Percentiles rank a stretch among this genome's conserved stretches.
Evolutionary conservation across 768 basidiomycete genomes (phyloP).

Genomic region (Favolaschia claudopus): DNA sequence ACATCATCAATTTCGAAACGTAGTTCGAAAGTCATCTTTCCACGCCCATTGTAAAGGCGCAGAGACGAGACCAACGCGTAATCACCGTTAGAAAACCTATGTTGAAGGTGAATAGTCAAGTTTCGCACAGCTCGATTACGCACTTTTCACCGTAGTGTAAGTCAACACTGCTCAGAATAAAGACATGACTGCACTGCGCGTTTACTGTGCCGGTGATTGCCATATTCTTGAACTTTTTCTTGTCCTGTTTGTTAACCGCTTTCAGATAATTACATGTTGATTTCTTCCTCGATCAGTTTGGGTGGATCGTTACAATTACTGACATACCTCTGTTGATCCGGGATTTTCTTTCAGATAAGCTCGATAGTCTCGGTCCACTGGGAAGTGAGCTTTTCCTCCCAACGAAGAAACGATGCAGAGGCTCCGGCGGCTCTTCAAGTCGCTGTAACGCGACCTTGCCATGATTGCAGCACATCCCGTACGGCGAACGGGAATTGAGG

Average conservation of each 20-base stretch:
- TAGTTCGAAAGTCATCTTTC: background rate
- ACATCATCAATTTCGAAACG: background rate
- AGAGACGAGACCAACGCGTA: constrained; percentile 5
- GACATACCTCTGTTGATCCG: constrained; percentile 15
- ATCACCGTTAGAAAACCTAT: constrained; percentile 26
- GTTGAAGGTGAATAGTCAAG: background rate
- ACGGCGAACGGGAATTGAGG: too few relatives aligned
- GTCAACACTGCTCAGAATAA: constrained; percentile 24
- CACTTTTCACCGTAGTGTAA: constrained; percentile 29
- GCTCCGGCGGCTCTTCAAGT: too few relatives aligned
- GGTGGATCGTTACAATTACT: too few relatives aligned
- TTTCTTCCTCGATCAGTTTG: too few relatives aligned
- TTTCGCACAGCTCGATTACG: background rate
- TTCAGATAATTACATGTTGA: constrained; percentile 31
- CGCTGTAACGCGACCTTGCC: too few relatives aligned
- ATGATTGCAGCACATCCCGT: too few relatives aligned
- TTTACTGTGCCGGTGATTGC: constrained; percentile 30
- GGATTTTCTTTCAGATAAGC: constrained; percentile 20
- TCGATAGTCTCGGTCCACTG: constrained; percentile 16
- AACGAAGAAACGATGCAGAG: too few relatives aligned
- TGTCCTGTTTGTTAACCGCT: constrained; percentile 32
- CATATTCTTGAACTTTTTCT: constrained; percentile 32
- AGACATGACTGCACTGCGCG: constrained; percentile 28
- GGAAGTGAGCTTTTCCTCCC: constrained; percentile 23
- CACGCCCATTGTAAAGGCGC: background rate